Evolutionary conservation across 805 yeast genomes (phyloP).

Genomic region (Kazachstania viticola): DNA sequence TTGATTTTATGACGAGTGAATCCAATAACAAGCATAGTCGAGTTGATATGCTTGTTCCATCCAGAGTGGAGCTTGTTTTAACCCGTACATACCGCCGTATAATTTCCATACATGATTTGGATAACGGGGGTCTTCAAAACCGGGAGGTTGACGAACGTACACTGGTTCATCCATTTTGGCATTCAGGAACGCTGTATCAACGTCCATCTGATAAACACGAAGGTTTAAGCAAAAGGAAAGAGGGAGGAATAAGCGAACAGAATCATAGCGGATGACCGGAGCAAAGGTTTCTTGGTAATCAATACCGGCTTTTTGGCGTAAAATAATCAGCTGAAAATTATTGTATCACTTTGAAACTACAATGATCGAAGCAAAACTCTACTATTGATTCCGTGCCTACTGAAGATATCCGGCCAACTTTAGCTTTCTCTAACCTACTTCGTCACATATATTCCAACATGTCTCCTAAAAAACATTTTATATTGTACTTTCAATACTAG

Average conservation of each 20-base stretch:
- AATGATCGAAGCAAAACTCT: too few species aligned
- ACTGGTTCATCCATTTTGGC: background rate
- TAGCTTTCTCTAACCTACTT: too few species aligned
- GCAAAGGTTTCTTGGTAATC: conserved; percentile 19
- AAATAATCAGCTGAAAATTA: too few species aligned
- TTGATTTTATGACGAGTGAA: conserved; percentile 4
- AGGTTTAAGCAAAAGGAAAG: background rate
- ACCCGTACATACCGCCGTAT: conserved; percentile 3
- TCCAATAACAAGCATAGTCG: conserved; percentile 18
- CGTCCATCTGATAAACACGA: conserved; percentile 12
- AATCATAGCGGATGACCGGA: conserved; percentile 15
- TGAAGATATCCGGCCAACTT: too few species aligned
- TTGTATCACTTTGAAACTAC: too few species aligned
- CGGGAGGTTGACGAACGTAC: conserved; percentile 1
- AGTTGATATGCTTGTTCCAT: conserved; percentile 22
- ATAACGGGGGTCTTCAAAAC: background rate
- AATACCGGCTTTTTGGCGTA: conserved; percentile 13
- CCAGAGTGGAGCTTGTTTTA: conserved; percentile 10
- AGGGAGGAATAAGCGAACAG: conserved; percentile 4
- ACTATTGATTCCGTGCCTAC: too few species aligned
- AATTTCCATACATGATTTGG: conserved; percentile 3
- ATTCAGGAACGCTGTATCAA: conserved; percentile 8
- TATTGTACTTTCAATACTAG: too few species aligned
- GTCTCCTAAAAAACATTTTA: too few species aligned
- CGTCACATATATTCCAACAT: too few species aligned